Base-by-base conservation (phyloP, 2,329 filamentous ascomycete species). In the Paraphaeosphaeria minitans region DNA sequence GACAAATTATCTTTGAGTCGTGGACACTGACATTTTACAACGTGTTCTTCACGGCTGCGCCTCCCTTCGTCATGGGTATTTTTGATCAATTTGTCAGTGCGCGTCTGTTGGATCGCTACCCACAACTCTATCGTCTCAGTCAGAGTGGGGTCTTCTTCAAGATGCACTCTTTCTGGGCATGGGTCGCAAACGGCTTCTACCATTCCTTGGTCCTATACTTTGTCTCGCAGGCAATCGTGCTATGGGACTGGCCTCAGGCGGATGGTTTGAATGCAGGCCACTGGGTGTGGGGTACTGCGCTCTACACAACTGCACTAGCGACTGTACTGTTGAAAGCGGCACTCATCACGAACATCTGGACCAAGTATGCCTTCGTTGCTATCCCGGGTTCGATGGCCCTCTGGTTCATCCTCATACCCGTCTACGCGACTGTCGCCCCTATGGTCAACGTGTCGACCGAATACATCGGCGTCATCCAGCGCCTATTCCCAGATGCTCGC, bases 21-120 rank as follows among this genome's bases (percentile, higher is more conserved):
- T 99, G 96, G 96, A 97, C 93, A 0, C 82, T 99, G n/a, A 97
- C 94, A 8, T 96, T 98, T 81, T 99, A 97, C 84, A 99, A 99
- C 82, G 93, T 99, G 76, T 90, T 99, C 76, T 99, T 96, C 81
- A 99, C 95, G 0, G 90, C 96, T 21, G 82, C 97, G 19, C 95
- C 95, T 16, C 95, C 95, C 0, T 89, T 99, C 60, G 94, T 92
- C 1, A 89, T 99, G 73, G 95, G 95, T 68, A 96, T 99, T 64
- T 92, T 97, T 65, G 96, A 99, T 76, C 96, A 99, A 75, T 98
- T 96, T 79, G 93, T 99, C 72, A 97, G 93, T 43, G 95, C 96
- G 7, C 89, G 95, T 24, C 83, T 99, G 22, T 84, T 99, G 13
- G 95, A 99, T 77, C 88, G 95, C 29, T 99, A 99, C 75, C 95